phyloP scores from a whole-genome alignment of 1,284 basidiomycete species.

The Sporisorium graminicola region DNA sequence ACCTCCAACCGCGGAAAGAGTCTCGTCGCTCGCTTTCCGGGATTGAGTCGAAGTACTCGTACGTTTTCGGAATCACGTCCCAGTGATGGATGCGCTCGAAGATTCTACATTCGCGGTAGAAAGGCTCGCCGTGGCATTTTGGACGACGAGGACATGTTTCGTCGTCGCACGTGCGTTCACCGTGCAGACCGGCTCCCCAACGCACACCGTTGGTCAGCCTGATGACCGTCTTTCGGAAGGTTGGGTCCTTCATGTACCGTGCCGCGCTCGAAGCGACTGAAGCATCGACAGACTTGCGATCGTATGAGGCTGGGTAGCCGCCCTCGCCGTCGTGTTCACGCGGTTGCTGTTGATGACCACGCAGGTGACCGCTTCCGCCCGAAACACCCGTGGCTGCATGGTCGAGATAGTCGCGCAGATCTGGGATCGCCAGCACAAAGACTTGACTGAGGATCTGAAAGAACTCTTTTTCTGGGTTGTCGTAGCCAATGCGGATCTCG shows the following conservation, averaged over 20 bases:
- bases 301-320: slow-evolving; percentile 38
- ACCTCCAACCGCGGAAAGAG: slow-evolving; percentile 89
- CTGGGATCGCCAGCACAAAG: slow-evolving; percentile 66
- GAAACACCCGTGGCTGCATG: slow-evolving; percentile 71
- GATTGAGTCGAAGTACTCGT: slow-evolving; percentile 70
- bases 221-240: slow-evolving; percentile 62
- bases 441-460: slow-evolving; percentile 86
- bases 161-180: slow-evolving; percentile 87
- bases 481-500: slow-evolving; percentile 79
- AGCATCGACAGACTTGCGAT: slow-evolving; percentile 29
- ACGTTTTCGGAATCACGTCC: slow-evolving; percentile 78
- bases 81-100: slow-evolving; percentile 89
- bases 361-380: slow-evolving; percentile 16
- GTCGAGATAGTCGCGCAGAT: slow-evolving; percentile 72
- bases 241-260: slow-evolving; percentile 59
- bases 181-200: slow-evolving; percentile 86
- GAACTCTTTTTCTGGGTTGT: slow-evolving; percentile 82
- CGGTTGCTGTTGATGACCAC: slow-evolving; percentile 1
- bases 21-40: slow-evolving; percentile 72
- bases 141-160: slow-evolving; percentile 74
- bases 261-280: slow-evolving; percentile 33
- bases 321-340: slow-evolving; percentile 21
- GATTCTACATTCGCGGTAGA: slow-evolving; percentile 83
- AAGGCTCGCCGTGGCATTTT: slow-evolving; percentile 76
- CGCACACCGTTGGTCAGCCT: slow-evolving; percentile 89